A percentile compares a stretch with the other conserved stretches of the same genome.
phyloP scores from a whole-genome alignment of 495 filamentous ascomycete species.

The Letharia lupina region DNA sequence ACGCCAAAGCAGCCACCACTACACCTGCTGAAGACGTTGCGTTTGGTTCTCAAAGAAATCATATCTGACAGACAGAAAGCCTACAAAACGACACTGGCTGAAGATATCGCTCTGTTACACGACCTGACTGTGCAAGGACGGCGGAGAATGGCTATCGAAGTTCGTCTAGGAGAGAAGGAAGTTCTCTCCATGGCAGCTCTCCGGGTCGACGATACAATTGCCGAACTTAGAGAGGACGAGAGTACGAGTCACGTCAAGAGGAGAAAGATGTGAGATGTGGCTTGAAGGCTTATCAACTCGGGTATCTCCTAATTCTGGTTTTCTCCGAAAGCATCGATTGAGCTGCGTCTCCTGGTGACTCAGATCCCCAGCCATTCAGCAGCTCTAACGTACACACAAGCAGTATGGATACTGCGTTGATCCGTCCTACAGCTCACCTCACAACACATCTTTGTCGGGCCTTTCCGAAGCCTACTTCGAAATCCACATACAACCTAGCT shows the following conservation, averaged over 20 bases:
- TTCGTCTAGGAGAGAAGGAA: constrained; percentile 74
- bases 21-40: constrained; percentile 28
- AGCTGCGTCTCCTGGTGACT: not conserved
- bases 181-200: constrained; percentile 46
- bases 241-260: constrained; percentile 5
- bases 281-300: constrained; percentile 6
- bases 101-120: constrained; percentile 51
- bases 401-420: not conserved
- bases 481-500: constrained; percentile 2
- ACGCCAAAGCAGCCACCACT: constrained; percentile 32
- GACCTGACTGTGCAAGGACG: constrained; percentile 32
- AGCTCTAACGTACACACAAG: constrained; percentile 5
- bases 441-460: not conserved
- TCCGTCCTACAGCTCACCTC: constrained; percentile 4
- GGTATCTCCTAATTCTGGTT: not conserved
- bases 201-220: constrained; percentile 22
- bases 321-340: not conserved
- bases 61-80: constrained; percentile 33
- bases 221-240: not conserved
- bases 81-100: constrained; percentile 55
- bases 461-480: not conserved
- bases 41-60: constrained; percentile 29
- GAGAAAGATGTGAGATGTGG: constrained; percentile 2
- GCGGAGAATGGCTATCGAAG: constrained; percentile 60
- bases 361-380: not conserved